These are phyloP conservation scores for Apiotrichum akiyoshidainum DNA, from an alignment of 1,284 basidiomycete species.

Conservation along the genomic window DNA sequence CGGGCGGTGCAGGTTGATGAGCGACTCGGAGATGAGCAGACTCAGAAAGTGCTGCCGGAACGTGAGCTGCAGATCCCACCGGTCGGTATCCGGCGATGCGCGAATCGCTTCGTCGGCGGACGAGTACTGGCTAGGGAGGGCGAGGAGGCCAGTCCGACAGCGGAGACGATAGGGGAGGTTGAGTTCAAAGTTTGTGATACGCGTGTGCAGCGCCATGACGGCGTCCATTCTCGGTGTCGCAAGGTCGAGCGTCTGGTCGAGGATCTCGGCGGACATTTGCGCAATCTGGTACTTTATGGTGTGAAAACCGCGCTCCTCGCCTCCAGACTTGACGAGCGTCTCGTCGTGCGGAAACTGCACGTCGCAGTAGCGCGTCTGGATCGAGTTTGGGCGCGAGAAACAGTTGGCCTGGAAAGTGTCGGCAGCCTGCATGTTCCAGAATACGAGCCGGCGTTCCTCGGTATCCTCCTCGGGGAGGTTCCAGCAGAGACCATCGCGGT, in stretches of 20 bases:
- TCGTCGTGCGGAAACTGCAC: slow-evolving; percentile 12
- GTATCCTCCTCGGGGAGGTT: slow-evolving; percentile 19
- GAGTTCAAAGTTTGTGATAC: slow-evolving; percentile 26
- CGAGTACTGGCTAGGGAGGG: slow-evolving; percentile 24
- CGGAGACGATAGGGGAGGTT: slow-evolving; percentile 28
- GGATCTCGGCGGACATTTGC: slow-evolving; percentile 17
- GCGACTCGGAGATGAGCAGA: slow-evolving; percentile 30
- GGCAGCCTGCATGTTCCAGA: slow-evolving; percentile 22
- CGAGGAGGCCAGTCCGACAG: slow-evolving; percentile 26
- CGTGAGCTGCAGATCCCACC: slow-evolving; percentile 25
- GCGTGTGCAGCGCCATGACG: slow-evolving; percentile 24
- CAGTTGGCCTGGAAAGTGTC: slow-evolving; percentile 28
- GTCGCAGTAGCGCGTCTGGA: slow-evolving; percentile 10
- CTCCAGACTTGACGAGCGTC: not conserved
- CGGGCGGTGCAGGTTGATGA: slow-evolving; percentile 33
- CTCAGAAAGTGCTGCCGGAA: slow-evolving; percentile 33
- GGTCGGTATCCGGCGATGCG: slow-evolving; percentile 22
- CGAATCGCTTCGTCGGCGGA: slow-evolving; percentile 18
- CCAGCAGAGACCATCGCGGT: slow-evolving; percentile 30
- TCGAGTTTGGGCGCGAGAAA: slow-evolving; percentile 28
- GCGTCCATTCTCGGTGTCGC: slow-evolving; percentile 15
- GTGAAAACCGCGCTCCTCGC: slow-evolving; percentile 20
- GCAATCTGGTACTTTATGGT: slow-evolving; percentile 26
- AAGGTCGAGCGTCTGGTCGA: slow-evolving; percentile 22
- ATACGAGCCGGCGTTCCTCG: slow-evolving; percentile 26